phyloP scores from a whole-genome alignment of 2,329 filamentous ascomycete species.

The Apiospora saccharicola region DNA sequence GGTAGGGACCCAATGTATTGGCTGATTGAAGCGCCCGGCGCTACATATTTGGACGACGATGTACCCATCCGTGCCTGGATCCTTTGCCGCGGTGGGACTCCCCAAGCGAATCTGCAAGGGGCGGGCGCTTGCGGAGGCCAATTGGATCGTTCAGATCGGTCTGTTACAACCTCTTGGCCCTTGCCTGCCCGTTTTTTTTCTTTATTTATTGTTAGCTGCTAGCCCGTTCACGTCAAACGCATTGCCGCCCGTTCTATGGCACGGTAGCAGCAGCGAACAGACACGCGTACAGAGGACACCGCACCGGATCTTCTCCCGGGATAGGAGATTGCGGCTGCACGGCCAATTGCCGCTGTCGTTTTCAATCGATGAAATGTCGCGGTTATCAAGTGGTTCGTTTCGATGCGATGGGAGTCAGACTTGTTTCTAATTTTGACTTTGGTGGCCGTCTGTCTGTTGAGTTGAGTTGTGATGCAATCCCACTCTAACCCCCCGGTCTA shows the following conservation, averaged over 20 bases:
- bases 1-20: background rate
- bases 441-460: background rate
- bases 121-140: slow-evolving; percentile 15
- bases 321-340: slow-evolving; percentile 20
- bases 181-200: background rate
- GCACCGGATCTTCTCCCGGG: background rate
- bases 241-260: background rate
- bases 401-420: background rate
- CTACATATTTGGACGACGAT: background rate
- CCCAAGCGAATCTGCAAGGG: slow-evolving; percentile 7
- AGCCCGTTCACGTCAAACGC: background rate
- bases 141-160: background rate
- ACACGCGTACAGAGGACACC: background rate
- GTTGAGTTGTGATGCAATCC: background rate
- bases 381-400: slow-evolving; percentile 9
- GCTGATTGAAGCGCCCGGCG: slow-evolving; percentile 2
- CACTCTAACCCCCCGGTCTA: background rate
- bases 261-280: background rate
- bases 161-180: slow-evolving; percentile 1
- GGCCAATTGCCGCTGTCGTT: slow-evolving; percentile 22
- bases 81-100: slow-evolving; percentile 16
- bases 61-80: too few relatives aligned
- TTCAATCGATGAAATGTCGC: background rate
- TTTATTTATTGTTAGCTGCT: background rate
- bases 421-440: background rate